Evolutionary conservation across 192 early-diverging fungal species (phyloP), one percentile per base, ranked within the genome.

Genomic region (Entomortierella lignicola): DNA sequence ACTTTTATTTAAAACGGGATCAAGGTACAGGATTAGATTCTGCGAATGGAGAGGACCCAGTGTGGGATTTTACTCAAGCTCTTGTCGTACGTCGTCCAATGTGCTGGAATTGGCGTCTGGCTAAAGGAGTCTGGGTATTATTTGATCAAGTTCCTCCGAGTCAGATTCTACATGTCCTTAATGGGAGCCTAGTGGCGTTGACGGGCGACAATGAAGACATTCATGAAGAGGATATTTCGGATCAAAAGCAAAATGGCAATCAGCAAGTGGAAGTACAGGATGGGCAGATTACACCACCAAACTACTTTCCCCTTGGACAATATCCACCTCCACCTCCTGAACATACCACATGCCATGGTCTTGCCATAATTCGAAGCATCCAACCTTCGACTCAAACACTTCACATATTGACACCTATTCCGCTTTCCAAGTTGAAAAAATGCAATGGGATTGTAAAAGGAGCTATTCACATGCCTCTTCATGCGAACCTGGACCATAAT

Each of bases 161-260:
- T 65, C 95, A 99, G 74, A 62, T 93, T 2, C 79, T 96, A 29
- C 87, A 92, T 64, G 92, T 93, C 0, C 83, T 98, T 25, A 99
- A 97, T 80, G 96, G 94, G 2, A 86, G 85, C 30, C 42, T 98
- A 6, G 95, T 98, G 0, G 96, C 87, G 0, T 81, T 98, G 5
- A 86, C 96, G 10, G 87, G 83, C 4, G 83, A 89, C 68, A 79
- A 74, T 58, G 68, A 68, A 20, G 44, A 29, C 32, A 34, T 31
- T 21, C 47, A 18, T 5, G 42, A 51, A 8, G 44, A 52, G 23
- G 23, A 54, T 29, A 18, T 18, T 15, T 15, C 21, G 4, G 21
- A 21, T 50, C 3, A 4, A 50, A 17, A 17, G 17, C 17, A 4
- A 17, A 15, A 17, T 17, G 17, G 15, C 18, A 21, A 50, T 50